Base-by-base conservation (phyloP, 805 yeast species). In the Tetrapisispora fleetii region DNA sequence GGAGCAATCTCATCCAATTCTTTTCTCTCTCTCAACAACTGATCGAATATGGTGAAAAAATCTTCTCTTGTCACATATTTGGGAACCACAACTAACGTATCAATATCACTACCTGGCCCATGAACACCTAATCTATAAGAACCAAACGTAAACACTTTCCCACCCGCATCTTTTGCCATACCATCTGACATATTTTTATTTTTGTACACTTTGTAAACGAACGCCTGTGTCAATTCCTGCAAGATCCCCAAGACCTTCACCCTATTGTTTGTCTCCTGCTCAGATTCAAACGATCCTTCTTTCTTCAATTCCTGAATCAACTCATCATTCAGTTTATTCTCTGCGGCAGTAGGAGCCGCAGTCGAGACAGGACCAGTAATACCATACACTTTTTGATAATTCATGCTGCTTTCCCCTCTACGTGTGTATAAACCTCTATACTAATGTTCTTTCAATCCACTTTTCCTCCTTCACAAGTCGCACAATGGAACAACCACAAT, bases 41-140 rank as follows among this genome's bases (percentile, higher is more conserved):
- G 75, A 36, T 75, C 85, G 69, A 93, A 89, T 0, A 86, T 89
- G 1, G 76, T 78, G 62, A 93, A 93, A 63, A 91, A 93, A 65
- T 90, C 93, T 24, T 85, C 93, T 54, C 96, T 76, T 1, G 85
- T 75, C 14, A 93, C 95, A 65, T 93, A 98, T 58, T 91, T 93
- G 1, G 99, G 99, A 17, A 87, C 97, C 27, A 91, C 97, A n/a
- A 93, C 86, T 42, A 93, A 70, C 0, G 98, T 86, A 72, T 93
- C 99, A 52, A 93, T 91, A 82, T 93, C 99, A 0, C 95, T 85
- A 0, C 99, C 98, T 0, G 98, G 98, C 0, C 98, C 98, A 68
- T 90, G 88, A 14, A 93, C 99, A 4, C 99, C 99, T 40, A 93
- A 69, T 53, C 96, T 74, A 60, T 90, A 93, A 1, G 97, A 89